These are phyloP conservation scores for Paxillus rubicundulus DNA, from an alignment of 768 basidiomycete species.

Conservation along the genomic window DNA sequence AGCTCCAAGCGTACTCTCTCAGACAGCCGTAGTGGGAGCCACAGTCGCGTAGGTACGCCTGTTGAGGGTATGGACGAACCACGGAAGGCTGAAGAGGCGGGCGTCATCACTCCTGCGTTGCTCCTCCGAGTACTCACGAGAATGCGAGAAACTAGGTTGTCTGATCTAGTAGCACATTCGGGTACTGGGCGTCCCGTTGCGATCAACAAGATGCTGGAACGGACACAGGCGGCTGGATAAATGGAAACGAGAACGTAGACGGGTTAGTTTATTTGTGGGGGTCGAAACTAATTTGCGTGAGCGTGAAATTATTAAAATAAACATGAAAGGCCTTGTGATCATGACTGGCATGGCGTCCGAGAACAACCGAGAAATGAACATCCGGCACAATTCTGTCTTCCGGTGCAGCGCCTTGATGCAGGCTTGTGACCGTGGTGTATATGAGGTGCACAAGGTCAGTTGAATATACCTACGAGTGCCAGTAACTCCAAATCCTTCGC, in stretches of 20 bases:
- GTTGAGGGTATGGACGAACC: constrained; percentile 21
- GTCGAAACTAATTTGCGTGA: too few species aligned
- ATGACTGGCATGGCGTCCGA: too few species aligned
- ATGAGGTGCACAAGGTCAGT: too few species aligned
- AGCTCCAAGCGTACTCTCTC: constrained; percentile 24
- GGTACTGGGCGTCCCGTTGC: constrained; percentile 49
- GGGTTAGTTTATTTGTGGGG: too few species aligned
- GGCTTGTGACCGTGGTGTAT: too few species aligned
- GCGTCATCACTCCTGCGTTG: constrained; percentile 53
- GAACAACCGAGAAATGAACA: too few species aligned
- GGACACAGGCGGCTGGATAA: constrained; percentile 62
- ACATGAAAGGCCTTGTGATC: too few species aligned
- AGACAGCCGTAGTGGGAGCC: constrained; percentile 24
- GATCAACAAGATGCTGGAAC: constrained; percentile 72
- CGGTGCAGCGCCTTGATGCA: too few species aligned
- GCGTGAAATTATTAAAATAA: too few species aligned
- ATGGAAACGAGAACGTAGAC: background rate
- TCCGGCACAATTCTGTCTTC: too few species aligned
- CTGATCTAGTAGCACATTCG: constrained; percentile 54
- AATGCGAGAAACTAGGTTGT: constrained; percentile 66
- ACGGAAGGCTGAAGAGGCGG: constrained; percentile 8
- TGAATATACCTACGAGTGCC: too few species aligned
- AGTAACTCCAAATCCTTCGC: too few species aligned
- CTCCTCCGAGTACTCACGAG: constrained; percentile 54
- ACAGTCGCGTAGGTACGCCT: constrained; percentile 28